Base-by-base conservation (phyloP, 2,329 filamentous ascomycete species). In the Colletotrichum brevisporum region DNA sequence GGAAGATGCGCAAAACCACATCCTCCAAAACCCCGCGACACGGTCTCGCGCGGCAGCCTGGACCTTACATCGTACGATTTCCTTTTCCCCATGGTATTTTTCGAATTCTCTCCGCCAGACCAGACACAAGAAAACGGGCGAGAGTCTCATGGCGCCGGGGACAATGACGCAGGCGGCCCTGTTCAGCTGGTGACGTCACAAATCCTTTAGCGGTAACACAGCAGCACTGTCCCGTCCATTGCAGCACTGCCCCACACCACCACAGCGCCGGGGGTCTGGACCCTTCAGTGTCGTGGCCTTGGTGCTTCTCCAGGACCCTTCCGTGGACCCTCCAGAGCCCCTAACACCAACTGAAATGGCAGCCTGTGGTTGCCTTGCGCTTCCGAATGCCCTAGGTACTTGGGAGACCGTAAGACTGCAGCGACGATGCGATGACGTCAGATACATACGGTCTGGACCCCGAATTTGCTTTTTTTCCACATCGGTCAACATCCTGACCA, bases 171-270 rank as follows among this genome's bases (percentile, higher is more conserved):
- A 36, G 12, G 24, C 39, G 47, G 12, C 43, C 12, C 26, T 5
- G 3, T 15, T 26, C 50, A 50, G 31, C 50, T 24, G 24, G 45
- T 66, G 66, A 60, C 62, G 45, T 69, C 66, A 65, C 31, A 9
- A 39, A 26, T 47, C 55, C 2, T 47, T 21, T 21, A 8, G 39
- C 18, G 45, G 45, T 6, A 18, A 24, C 21, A 24, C 21, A 24
- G 21, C 21, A 24, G 21, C 21, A 24, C 15, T 48, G 45, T 9
- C 8, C 4, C 45, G 16, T 24, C 21, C 21, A 24, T 24, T 24
- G 15, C 45, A 18, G 15, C 45, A 18, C 45, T n/a, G 45, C 45
- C 45, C 45, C 45, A n/a, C 21, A 24, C 21, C 21, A 24, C 21
- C 21, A 24, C 21, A 24, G 21, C 45, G 31, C 27, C 27, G 6